Evolutionary conservation across 192 early-diverging fungal species (phyloP).

Genomic region (Coemansia sp.): DNA sequence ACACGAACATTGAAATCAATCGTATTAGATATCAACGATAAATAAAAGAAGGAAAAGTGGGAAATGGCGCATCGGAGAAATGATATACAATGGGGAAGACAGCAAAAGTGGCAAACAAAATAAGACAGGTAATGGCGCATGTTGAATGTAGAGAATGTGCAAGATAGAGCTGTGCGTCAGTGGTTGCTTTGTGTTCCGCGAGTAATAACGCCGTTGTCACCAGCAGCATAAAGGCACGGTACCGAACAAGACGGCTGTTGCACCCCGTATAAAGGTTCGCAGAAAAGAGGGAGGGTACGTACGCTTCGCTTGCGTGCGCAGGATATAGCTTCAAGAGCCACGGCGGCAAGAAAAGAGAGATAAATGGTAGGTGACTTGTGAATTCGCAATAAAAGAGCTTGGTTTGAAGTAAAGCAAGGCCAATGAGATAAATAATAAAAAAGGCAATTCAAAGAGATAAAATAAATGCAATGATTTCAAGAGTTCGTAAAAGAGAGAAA

Average conservation of each 20-base stretch:
- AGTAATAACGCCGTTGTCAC: too few species aligned
- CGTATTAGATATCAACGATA: constrained; percentile 1
- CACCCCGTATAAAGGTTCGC: too few species aligned
- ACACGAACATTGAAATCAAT: neutral
- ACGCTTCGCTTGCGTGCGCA: neutral
- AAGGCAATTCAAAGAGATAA: neutral
- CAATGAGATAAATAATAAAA: neutral
- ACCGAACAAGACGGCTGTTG: too few species aligned
- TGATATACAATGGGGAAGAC: neutral
- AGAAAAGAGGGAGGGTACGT: neutral
- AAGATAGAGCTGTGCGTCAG: neutral
- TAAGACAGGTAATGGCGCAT: neutral
- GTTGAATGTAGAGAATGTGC: neutral
- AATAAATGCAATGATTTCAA: neutral
- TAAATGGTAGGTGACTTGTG: neutral
- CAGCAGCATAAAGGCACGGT: too few species aligned
- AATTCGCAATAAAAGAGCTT: neutral
- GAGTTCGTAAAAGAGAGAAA: neutral
- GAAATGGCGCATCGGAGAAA: neutral
- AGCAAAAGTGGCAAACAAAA: neutral
- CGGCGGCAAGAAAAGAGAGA: neutral
- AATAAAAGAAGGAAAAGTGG: neutral
- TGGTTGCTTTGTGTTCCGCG: too few species aligned
- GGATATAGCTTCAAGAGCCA: neutral
- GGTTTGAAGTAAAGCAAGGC: neutral